A percentile compares a stretch with the other conserved stretches of the same genome.
Evolutionary conservation across 257 asterid genomes (phyloP).

Genomic region (Haberlea rhodopensis): DNA sequence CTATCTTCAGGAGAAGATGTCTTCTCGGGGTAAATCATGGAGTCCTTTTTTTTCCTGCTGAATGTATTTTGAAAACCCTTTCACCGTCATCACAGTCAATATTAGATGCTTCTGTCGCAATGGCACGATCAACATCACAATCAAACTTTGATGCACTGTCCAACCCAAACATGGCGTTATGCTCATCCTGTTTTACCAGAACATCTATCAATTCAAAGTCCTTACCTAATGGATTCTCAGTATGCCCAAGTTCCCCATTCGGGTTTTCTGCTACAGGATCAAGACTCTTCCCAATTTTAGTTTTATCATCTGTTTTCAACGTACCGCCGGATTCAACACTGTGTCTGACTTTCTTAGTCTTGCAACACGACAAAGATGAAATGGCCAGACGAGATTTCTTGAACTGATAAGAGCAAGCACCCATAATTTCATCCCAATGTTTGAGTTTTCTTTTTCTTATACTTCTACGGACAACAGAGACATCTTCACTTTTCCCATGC

Average conservation of each 20-base stretch:
- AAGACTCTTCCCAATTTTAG: conserved; percentile 23
- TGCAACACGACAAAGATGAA: conserved; percentile 13
- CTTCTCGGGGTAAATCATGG: conserved; percentile 30
- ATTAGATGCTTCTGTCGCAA: conserved; percentile 28
- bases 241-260: background rate
- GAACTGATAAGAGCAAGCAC: conserved; percentile 30
- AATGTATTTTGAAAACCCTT: conserved; percentile 30
- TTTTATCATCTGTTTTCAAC: conserved; percentile 26
- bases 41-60: conserved; percentile 48
- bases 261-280: conserved; percentile 17
- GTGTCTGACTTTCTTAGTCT: conserved; percentile 22
- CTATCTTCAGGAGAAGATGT: conserved; percentile 25
- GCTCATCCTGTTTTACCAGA: conserved; percentile 35
- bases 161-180: conserved; percentile 29
- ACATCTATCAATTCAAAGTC: conserved; percentile 36
- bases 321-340: conserved; percentile 21
- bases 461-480: conserved; percentile 58
- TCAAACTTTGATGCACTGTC: conserved; percentile 27
- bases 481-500: conserved; percentile 26
- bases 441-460: conserved; percentile 58
- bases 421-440: conserved; percentile 42
- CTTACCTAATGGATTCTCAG: conserved; percentile 23
- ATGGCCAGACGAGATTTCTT: conserved; percentile 31
- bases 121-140: conserved; percentile 21
- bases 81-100: conserved; percentile 18